Evolutionary conservation across 129 eudicot species (phyloP), one percentile per base, ranked within the genome.

Genomic region (Chrysanthemum makinoi): DNA sequence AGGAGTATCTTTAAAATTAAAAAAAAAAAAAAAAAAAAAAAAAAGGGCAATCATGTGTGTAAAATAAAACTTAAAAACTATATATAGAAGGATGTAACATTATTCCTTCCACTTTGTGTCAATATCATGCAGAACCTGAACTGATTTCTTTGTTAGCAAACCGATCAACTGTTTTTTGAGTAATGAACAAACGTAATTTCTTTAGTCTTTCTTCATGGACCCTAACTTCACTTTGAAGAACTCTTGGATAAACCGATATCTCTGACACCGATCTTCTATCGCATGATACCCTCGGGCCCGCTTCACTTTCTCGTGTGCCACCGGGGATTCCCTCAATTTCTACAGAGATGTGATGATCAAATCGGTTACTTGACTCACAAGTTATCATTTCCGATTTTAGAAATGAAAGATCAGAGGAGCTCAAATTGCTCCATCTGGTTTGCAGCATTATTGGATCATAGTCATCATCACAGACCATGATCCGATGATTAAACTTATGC

Each of bases 391-490:
- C 92, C 0, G 92, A 91, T 26, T 84, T 88, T 30, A 88, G 62
- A 50, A 80, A 75, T 62, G 84, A 62, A 49, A 88, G 84, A 72
- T 91, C 97, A 7, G 96, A 88, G 26, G 96, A 86, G 62, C 85
- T 88, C 5, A 91, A 83, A 69, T 70, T 86, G 83, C 97, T 91
- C 97, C 97, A 91, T 54, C 97, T 78, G 50, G 80, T 30, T 30
- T 30, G 35, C 35, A 30, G 35, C 35, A 30, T 30, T 6, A 30
- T 30, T 30, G 67, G 81, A 77, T 77, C 81, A 64, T 35, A 6
- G 46, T 39, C 46, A 1, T 39, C 86, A 73, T 83, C 86, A n/a
- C 81, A 81, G 0, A 91, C 61, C 58, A 78, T 72, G 69, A 91
- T 86, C 83, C 68, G 86, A 74, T 91, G 98, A 69, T 91, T 89